Evolutionary conservation across 2,329 filamentous ascomycete species (phyloP).

Genomic region (Arthrobotrys megalospora): DNA sequence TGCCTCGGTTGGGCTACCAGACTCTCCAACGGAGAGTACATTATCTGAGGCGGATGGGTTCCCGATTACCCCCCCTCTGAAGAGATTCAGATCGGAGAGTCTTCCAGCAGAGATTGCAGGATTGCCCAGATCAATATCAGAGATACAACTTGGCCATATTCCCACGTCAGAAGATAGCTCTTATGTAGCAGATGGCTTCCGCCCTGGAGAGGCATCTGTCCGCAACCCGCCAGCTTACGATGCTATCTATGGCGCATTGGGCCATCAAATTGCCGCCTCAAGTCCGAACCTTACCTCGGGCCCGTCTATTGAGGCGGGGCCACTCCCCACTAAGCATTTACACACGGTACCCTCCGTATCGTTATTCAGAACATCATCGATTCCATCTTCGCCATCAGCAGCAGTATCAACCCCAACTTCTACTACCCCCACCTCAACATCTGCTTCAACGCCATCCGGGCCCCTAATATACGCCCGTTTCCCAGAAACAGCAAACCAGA

Average conservation of each 20-base stretch:
- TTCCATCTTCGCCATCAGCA: slow-evolving; percentile 21
- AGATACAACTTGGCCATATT: slow-evolving; percentile 26
- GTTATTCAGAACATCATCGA: slow-evolving; percentile 44
- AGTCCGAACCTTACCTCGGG: neutral
- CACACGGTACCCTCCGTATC: slow-evolving; percentile 53
- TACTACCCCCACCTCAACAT: neutral
- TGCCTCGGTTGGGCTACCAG: slow-evolving; percentile 46
- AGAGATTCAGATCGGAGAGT: slow-evolving; percentile 32
- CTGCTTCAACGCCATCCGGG: slow-evolving; percentile 6
- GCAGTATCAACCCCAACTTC: slow-evolving; percentile 10
- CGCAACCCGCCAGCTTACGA: slow-evolving; percentile 50
- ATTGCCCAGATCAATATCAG: slow-evolving; percentile 37
- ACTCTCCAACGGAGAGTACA: slow-evolving; percentile 47
- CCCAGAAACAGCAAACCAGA: slow-evolving; percentile 37
- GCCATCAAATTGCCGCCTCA: slow-evolving; percentile 12
- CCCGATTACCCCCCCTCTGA: slow-evolving; percentile 25
- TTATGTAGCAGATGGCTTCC: slow-evolving; percentile 55
- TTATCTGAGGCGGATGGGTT: slow-evolving; percentile 32
- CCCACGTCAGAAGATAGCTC: neutral
- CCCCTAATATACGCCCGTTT: slow-evolving; percentile 51
- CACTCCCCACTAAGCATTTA: slow-evolving; percentile 41
- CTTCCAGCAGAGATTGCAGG: slow-evolving; percentile 7
- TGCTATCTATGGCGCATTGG: slow-evolving; percentile 45
- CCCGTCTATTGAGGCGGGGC: slow-evolving; percentile 15
- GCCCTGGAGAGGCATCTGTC: slow-evolving; percentile 33